Evolutionary conservation across 352 stramenopile species (phyloP).

Genomic region (Thraustotheca clavata): DNA sequence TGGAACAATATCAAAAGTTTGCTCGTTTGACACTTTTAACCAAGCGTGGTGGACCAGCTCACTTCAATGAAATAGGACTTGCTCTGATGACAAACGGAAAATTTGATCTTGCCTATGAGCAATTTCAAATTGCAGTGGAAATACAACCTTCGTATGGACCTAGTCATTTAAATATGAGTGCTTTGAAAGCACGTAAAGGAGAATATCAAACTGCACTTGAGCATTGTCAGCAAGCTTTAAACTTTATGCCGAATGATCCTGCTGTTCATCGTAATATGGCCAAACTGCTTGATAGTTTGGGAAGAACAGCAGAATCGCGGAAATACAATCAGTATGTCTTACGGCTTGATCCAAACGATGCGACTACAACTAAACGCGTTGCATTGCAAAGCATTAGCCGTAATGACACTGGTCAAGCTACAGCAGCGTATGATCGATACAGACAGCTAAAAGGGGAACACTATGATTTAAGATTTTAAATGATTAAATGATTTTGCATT

Average conservation of each 20-base stretch:
- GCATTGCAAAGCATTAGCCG: slow-evolving; percentile 39
- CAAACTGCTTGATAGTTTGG: slow-evolving; percentile 46
- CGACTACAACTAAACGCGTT: slow-evolving; percentile 31
- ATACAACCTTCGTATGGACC: slow-evolving; percentile 41
- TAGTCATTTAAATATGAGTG: slow-evolving; percentile 50
- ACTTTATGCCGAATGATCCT: slow-evolving; percentile 34
- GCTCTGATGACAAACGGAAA: slow-evolving; percentile 38
- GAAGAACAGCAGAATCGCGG: slow-evolving; percentile 35
- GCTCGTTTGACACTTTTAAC: slow-evolving; percentile 56
- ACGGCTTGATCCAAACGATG: slow-evolving; percentile 31
- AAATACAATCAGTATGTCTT: slow-evolving; percentile 37
- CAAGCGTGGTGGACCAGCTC: slow-evolving; percentile 39
- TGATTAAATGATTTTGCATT: neutral
- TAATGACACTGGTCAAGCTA: slow-evolving; percentile 16
- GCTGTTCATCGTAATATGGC: slow-evolving; percentile 48
- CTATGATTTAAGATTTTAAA: slow-evolving; percentile 55
- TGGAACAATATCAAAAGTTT: slow-evolving; percentile 33
- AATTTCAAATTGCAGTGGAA: slow-evolving; percentile 37
- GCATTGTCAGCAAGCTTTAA: slow-evolving; percentile 31
- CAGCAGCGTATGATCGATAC: slow-evolving; percentile 39
- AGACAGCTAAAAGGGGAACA: slow-evolving; percentile 37
- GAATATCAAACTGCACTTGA: slow-evolving; percentile 38
- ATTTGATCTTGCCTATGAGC: slow-evolving; percentile 29
- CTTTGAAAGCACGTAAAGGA: slow-evolving; percentile 33
- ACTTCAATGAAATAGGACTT: slow-evolving; percentile 52